Base-by-base conservation (phyloP, 306 rosid species). In the Vigna reflexopilosa region DNA sequence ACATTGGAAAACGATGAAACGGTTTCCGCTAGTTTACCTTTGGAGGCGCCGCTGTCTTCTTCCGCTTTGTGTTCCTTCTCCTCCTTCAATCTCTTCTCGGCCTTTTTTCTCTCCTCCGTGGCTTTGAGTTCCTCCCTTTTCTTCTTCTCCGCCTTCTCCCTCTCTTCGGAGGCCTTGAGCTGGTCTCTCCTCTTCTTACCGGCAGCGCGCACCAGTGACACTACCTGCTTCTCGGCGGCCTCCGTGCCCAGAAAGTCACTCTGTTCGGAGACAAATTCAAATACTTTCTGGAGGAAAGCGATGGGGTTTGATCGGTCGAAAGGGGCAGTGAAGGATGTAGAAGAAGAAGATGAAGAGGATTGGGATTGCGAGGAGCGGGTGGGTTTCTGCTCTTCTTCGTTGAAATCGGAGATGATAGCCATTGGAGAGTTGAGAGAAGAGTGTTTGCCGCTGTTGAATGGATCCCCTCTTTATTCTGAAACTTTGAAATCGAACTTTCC, bases 331-430 rank as follows among this genome's bases (percentile, higher is more conserved):
- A 94, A 92, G n/a, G 87, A 47, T 44, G 64, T 24, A 5, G 63
- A 10, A 4, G 88, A 77, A 0, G 90, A 79, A 75, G 74, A 42
- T 0, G 86, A 45, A 1, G 87, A 47, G 0, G 51, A 7, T 52
- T 71, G 3, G 62, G 78, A 8, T 17, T 16, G 66, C 0, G 38
- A 26, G 34, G 82, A 19, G n/a, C 1, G 54, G 1, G 80, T 16
- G 28, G 69, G 47, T 9, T 70, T 76, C 32, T 74, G 73, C 0
- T 88, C 88, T 11, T 87, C 91, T 52, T 89, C 97, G 56, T 86
- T 64, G 74, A 65, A 70, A 12, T 93, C 96, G 7, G 97, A 89
- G 83, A 93, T 89, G 19, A 90, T 90, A 49, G 98, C 98, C 98
- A 93, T 93, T 1, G 76, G 45, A 24, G 28, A 61, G 20, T 58